Evolutionary conservation across 305 asterid species (phyloP).

Genomic region (Rubia peregrina): DNA sequence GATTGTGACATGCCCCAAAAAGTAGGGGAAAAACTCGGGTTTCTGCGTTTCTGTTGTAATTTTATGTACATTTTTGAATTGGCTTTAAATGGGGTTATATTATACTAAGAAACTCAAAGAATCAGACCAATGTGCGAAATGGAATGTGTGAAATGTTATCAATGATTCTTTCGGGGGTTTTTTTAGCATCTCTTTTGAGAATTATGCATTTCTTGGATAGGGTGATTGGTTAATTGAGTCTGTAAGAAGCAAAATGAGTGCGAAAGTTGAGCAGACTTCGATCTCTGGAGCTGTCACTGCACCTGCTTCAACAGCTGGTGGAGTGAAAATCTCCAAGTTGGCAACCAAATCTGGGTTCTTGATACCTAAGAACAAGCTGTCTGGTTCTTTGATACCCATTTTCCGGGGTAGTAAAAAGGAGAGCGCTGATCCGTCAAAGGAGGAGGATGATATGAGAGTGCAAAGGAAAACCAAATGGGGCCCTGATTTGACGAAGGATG

Average conservation of each 20-base stretch:
- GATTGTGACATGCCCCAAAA: not conserved
- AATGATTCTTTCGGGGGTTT: not conserved
- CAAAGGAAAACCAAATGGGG: constrained; percentile 93
- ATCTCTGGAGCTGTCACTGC: constrained; percentile 32
- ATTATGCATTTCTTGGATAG: not conserved
- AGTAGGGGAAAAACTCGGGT: not conserved
- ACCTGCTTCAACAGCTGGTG: constrained; percentile 39
- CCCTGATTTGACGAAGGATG: constrained; percentile 64
- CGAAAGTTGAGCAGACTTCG: constrained; percentile 52
- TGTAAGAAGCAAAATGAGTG: constrained; percentile 43
- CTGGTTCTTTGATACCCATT: constrained; percentile 78
- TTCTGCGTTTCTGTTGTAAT: not conserved
- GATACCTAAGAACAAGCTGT: constrained; percentile 82
- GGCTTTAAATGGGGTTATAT: not conserved
- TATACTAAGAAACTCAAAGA: not conserved
- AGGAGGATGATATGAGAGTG: constrained; percentile 43
- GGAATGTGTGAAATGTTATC: not conserved
- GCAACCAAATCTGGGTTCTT: constrained; percentile 70
- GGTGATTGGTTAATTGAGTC: constrained; percentile 19
- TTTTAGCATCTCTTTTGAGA: not conserved
- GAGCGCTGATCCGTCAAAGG: constrained; percentile 37
- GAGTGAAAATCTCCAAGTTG: constrained; percentile 59
- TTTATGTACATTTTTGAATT: not conserved
- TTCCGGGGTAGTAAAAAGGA: constrained; percentile 58
- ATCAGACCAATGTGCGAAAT: not conserved